phyloP scores from a whole-genome alignment of 768 basidiomycete species.

The Pleurotus salmoneostramineus region DNA sequence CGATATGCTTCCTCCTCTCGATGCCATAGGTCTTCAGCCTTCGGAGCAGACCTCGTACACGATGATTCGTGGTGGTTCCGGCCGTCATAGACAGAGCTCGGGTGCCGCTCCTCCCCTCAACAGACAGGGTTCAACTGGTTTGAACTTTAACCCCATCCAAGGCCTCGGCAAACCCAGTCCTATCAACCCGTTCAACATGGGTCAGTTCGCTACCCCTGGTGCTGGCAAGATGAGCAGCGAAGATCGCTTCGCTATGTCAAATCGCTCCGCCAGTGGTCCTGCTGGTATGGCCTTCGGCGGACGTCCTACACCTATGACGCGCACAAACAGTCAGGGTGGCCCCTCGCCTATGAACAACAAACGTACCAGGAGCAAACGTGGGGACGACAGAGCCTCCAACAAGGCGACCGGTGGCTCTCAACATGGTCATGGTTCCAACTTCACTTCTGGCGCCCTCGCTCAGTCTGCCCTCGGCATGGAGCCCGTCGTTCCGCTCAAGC shows the following conservation, averaged over 20 bases:
- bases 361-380: conserved; percentile 79
- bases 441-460: conserved; percentile 23
- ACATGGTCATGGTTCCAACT: conserved; percentile 33
- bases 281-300: conserved; percentile 43
- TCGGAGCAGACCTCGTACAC: conserved; percentile 46
- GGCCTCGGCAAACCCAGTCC: conserved; percentile 48
- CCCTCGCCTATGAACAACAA: conserved; percentile 43
- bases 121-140: conserved; percentile 44
- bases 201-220: conserved; percentile 34
- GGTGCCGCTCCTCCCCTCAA: conserved; percentile 31
- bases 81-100: conserved; percentile 49
- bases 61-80: conserved; percentile 62
- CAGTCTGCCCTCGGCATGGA: conserved; percentile 38
- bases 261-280: conserved; percentile 46
- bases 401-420: conserved; percentile 39
- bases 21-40: conserved; percentile 88
- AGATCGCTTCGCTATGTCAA: conserved; percentile 56
- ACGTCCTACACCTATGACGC: conserved; percentile 57
- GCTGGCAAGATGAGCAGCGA: conserved; percentile 62
- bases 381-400: conserved; percentile 56
- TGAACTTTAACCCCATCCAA: conserved; percentile 24
- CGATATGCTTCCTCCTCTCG: conserved; percentile 82
- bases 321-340: conserved; percentile 66
- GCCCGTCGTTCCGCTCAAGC: conserved; percentile 72
- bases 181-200: conserved; percentile 29